Percentiles rank a stretch among this genome's conserved stretches.
These are phyloP conservation scores for Incumbomyces delicatus DNA, from an alignment of 2,329 filamentous ascomycete genomes.

Conservation along the genomic window DNA sequence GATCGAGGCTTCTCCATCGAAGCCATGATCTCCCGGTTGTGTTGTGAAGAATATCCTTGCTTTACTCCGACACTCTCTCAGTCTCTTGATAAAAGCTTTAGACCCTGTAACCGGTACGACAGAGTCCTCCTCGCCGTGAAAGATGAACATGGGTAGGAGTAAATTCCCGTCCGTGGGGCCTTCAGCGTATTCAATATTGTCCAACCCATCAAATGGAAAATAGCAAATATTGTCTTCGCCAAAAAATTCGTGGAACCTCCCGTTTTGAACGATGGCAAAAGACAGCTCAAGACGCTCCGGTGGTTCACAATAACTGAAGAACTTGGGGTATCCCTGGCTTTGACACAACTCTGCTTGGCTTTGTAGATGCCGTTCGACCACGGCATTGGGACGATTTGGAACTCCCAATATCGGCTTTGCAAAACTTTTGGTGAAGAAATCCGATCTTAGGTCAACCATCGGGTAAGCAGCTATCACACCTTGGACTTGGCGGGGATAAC, in stretches of 20 bases:
- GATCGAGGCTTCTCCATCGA: slow-evolving; percentile 22
- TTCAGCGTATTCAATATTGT: slow-evolving; percentile 10
- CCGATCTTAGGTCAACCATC: slow-evolving; percentile 21
- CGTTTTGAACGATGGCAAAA: background rate
- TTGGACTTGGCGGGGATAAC: slow-evolving; percentile 24
- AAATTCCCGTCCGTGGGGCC: slow-evolving; percentile 21
- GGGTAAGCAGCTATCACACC: slow-evolving; percentile 27
- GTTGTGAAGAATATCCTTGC: slow-evolving; percentile 22
- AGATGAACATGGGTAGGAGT: slow-evolving; percentile 26
- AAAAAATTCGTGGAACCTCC: background rate
- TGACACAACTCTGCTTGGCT: slow-evolving; percentile 11
- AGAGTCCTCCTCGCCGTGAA: slow-evolving; percentile 28
- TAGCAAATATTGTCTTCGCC: background rate
- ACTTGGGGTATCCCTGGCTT: no score
- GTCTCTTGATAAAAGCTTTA: slow-evolving; percentile 22
- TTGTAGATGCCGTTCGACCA: slow-evolving; percentile 24
- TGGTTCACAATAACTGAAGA: background rate
- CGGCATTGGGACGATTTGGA: slow-evolving; percentile 1
- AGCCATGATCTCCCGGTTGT: slow-evolving; percentile 29
- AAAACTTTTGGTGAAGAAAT: slow-evolving; percentile 16
- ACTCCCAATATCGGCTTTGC: slow-evolving; percentile 13
- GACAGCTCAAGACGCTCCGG: background rate
- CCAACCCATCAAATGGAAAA: background rate
- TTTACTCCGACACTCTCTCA: slow-evolving; percentile 19
- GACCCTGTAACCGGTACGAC: slow-evolving; percentile 23